phyloP scores from a whole-genome alignment of 495 filamentous ascomycete genomes.

The Penicillium simplicissimum region DNA sequence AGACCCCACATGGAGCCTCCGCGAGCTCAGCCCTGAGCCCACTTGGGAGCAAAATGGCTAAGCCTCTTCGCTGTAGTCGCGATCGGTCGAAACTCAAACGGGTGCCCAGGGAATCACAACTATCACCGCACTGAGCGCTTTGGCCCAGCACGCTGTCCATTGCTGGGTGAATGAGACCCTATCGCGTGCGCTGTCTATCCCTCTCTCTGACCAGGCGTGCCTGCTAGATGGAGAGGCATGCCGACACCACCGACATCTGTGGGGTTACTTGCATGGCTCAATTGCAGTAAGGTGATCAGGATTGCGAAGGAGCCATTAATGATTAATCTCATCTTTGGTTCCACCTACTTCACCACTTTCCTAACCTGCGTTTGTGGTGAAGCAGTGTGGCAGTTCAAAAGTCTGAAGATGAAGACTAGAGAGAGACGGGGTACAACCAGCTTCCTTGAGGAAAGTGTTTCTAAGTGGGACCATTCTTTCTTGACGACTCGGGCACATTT shows the following conservation, averaged over 20 bases:
- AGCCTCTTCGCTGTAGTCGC: background rate
- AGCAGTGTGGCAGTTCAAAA: background rate
- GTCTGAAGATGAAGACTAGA: no score
- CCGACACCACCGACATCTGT: background rate
- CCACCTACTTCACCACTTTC: background rate
- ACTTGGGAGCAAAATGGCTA: background rate
- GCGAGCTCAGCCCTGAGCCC: background rate
- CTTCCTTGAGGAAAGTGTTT: no score
- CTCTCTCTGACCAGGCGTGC: background rate
- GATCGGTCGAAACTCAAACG: background rate
- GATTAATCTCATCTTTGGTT: background rate
- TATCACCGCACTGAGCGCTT: background rate
- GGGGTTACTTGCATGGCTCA: background rate
- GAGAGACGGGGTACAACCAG: no score
- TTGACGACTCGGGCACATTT: no score
- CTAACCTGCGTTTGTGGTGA: background rate
- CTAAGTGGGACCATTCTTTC: no score
- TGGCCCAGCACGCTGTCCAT: background rate
- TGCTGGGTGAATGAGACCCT: background rate
- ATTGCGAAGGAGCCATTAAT: background rate
- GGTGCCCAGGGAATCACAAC: background rate
- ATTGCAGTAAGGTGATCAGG: background rate
- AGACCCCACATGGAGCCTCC: constrained; percentile 7
- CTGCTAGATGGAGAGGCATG: background rate
- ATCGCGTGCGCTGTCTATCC: background rate